Conservation (phyloP, 2,329 filamentous ascomycete genomes). For the Cytospora leucostoma region DNA sequence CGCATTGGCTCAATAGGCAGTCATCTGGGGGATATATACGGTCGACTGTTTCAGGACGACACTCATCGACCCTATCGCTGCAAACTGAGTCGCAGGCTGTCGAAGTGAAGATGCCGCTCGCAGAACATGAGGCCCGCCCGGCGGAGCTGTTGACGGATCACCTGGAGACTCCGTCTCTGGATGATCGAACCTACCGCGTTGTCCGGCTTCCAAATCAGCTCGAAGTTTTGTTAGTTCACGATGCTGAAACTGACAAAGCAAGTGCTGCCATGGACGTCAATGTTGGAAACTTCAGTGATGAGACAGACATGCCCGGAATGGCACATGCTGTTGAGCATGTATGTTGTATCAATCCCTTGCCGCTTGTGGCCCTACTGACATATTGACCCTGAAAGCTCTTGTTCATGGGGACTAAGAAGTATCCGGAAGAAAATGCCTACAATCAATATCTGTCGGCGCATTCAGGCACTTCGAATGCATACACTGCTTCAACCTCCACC, state of each 20-base stretch:
- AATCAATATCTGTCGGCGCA: constrained; percentile 88
- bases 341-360: constrained; percentile 32
- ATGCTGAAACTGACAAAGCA: constrained; percentile 93
- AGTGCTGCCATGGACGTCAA: constrained; percentile 94
- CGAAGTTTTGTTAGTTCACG: constrained; percentile 89
- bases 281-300: constrained; percentile 93
- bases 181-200: constrained; percentile 86
- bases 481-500: constrained; percentile 88
- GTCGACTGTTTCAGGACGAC: background rate
- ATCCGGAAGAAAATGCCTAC: constrained; percentile 93
- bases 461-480: constrained; percentile 92
- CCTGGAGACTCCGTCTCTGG: constrained; percentile 80
- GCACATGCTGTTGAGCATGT: constrained; percentile 94
- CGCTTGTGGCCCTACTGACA: constrained; percentile 12
- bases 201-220: constrained; percentile 83
- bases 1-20: constrained; percentile 3
- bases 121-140: constrained; percentile 36
- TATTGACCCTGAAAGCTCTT: constrained; percentile 56
- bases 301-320: constrained; percentile 88
- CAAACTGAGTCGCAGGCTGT: constrained; percentile 31
- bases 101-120: constrained; percentile 34
- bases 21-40: background rate
- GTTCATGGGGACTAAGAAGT: constrained; percentile 99
- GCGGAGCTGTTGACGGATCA: constrained; percentile 61
- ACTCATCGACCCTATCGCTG: constrained; percentile 7